Base-by-base conservation (phyloP, 148 eudicot species). In the Vaccinium darrowii region DNA sequence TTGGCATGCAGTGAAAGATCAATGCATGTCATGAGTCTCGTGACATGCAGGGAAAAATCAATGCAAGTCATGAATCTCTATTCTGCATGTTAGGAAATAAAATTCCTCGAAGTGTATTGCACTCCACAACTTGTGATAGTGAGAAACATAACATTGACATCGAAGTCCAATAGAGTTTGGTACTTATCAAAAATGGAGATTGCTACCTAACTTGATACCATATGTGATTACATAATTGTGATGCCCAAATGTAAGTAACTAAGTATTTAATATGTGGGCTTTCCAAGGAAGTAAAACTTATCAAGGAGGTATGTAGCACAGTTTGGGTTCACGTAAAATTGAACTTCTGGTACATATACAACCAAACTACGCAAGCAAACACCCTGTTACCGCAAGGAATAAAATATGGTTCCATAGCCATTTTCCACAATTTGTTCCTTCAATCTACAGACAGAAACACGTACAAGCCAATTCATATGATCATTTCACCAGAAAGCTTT, bases 21-120 rank as follows among this genome's bases (percentile, higher is more conserved):
- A 63, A 79, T 14, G 81, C 81, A 52, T 53, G 47, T 78, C 81
- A 50, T 10, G 50, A 72, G 76, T 27, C 76, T 39, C 50, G 6
- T 74, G 50, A 47, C 16, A 76, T 9, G 27, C 14, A 2, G 47
- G 5, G 47, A 43, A 43, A 43, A 43, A 43, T 43, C 47, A 43
- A 43, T 43, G 47, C 47, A 43, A 43, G 47, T 43, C 47, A 43
- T 43, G 47, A 43, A 43, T 43, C 47, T 43, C 1, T 67, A 67
- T 67, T 27, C 74, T 9, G 39, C 62, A 52, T 53, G 25, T 25
- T 25, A 77, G 30, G 80, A 8, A 52, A 78, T 78, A 12, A 12
- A 27, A 12, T 13, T n/a, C 9, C 63, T 7, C n/a, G 11, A 79
- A 27, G 27, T 77, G 25, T 51, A n/a, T 25, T 49, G 80, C 2